Base-by-base conservation (phyloP, 768 basidiomycete genomes). In the Rhodotorula kratochvilovae region DNA sequence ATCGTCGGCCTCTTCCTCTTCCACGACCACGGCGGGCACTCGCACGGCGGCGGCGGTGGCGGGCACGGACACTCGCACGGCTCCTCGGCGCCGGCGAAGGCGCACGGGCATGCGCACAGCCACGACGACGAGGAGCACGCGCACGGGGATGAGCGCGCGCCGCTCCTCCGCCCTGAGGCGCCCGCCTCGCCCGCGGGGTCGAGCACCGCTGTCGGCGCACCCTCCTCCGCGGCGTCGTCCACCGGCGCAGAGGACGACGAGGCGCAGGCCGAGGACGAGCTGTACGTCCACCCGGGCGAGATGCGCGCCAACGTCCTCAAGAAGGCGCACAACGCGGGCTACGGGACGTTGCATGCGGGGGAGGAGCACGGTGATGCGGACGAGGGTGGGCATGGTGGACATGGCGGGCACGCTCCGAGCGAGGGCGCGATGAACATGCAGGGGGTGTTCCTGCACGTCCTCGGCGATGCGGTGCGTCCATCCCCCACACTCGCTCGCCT, bases 341-440 rank as follows among this genome's bases (percentile, higher is more conserved):
- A 69, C 46, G 72, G 72, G 23, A 50, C 48, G 8, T 6, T 46
- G 12, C 12, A 27, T 8, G 21, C 25, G 48, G 48, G 48, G 3
- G 35, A 36, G 8, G 55, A 56, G 17, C 35, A 43, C 45, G 56
- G 27, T 42, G n/a, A 48, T 4, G 59, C 45, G 15, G 51, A 66
- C 13, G 63, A 33, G 19, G 63, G 39, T 13, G 39, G 63, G 19
- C 57, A 63, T n/a, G n/a, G n/a, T n/a, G n/a, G n/a, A n/a, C n/a
- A n/a, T 33, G 70, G 64, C 16, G 73, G 64, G 43, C 73, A 81
- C 55, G 66, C 82, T 17, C 73, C 56, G 29, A 61, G 61, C 31
- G 81, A 83, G 55, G 88, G 87, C 1, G 91, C 89, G 1, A 98
- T 99, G 96, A 99, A 98, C 81, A 97, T 98, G 94, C 89, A 84